Evolutionary conservation across 2,329 filamentous ascomycete species (phyloP).

Genomic region (Phyllosticta ampelicida): DNA sequence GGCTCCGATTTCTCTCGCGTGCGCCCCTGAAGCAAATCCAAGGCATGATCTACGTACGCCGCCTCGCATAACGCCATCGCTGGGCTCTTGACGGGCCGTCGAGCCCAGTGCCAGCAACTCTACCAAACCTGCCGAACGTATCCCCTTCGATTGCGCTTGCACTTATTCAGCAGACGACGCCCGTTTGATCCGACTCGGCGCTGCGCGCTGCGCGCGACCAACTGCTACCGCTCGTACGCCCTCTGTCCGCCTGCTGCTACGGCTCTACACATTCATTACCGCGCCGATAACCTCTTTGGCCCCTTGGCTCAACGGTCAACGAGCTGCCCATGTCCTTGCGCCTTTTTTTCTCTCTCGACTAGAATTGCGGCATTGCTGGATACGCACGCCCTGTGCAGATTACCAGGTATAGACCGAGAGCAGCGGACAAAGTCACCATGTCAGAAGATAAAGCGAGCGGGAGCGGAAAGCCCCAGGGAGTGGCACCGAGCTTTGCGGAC

Average conservation of each 20-base stretch:
- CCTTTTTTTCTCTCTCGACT: background rate
- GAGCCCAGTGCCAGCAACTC: constrained; percentile 6
- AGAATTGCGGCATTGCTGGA: background rate
- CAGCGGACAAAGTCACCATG: background rate
- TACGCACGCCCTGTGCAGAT: background rate
- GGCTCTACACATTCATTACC: background rate
- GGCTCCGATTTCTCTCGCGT: background rate
- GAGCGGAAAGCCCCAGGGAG: constrained; percentile 1
- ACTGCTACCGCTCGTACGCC: background rate
- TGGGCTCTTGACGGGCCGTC: constrained; percentile 8
- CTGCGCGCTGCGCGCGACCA: background rate
- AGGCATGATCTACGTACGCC: constrained; percentile 5
- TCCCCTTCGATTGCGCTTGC: background rate
- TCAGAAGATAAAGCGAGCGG: constrained; percentile 1
- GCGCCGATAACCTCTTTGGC: background rate
- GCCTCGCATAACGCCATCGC: constrained; percentile 8
- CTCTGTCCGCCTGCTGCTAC: background rate
- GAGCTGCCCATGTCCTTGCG: background rate
- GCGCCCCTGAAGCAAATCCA: background rate
- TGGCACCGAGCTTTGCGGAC: constrained; percentile 7
- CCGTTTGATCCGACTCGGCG: background rate
- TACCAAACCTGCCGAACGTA: background rate
- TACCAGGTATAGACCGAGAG: background rate
- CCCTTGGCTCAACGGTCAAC: background rate
- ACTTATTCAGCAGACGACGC: background rate